Evolutionary conservation across 176 grass and related monocot genomes (phyloP).

Genomic region (Lolium perenne): DNA sequence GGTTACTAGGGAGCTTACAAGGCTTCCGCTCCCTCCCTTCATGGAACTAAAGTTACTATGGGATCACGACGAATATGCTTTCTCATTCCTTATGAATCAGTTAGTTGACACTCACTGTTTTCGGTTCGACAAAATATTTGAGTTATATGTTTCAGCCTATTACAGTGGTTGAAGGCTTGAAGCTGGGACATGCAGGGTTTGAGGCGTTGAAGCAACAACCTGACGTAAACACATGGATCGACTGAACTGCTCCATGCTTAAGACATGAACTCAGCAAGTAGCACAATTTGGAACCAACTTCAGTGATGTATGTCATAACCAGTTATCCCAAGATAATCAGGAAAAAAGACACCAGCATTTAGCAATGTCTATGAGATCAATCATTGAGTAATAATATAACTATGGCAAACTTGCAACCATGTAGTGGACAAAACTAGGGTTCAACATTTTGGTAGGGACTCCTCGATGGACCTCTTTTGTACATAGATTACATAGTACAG

Average conservation of each 20-base stretch:
- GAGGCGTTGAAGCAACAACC: not conserved
- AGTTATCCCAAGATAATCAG: not conserved
- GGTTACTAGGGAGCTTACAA: too few species aligned
- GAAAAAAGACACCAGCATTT: not conserved
- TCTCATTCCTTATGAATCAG: not conserved
- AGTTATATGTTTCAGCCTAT: not conserved
- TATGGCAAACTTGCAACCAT: not conserved
- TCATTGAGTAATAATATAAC: not conserved
- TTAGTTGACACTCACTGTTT: not conserved
- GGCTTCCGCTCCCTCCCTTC: too few species aligned
- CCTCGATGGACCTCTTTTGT: not conserved
- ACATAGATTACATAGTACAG: slow-evolving; percentile 25
- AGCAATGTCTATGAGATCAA: not conserved
- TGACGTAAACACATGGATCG: not conserved
- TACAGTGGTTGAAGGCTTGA: not conserved
- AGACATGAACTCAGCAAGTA: not conserved
- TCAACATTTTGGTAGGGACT: not conserved
- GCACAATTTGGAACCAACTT: not conserved
- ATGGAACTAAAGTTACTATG: not conserved
- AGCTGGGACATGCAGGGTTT: not conserved
- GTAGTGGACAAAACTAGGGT: not conserved
- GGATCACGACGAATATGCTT: not conserved
- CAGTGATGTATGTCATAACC: not conserved
- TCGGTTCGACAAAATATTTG: not conserved
- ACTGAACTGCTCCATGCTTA: not conserved